Conservation (phyloP, 1,139 yeast species). For the Suhomyces taliae region DNA sequence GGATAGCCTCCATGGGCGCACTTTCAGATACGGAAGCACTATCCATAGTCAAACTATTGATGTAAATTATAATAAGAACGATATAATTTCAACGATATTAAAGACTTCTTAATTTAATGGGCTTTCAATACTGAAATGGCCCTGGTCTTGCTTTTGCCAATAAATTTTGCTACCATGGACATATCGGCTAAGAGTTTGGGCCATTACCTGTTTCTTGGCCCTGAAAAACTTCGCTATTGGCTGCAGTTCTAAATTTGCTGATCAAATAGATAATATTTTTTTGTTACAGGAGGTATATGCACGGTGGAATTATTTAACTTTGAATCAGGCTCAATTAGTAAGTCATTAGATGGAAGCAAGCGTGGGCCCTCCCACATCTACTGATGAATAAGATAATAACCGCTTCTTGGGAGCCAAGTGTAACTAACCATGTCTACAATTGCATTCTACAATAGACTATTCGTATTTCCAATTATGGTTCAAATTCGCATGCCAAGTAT, state of each 20-base stretch:
- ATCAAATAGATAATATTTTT: conserved; percentile 1
- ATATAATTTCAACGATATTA: too few relatives aligned
- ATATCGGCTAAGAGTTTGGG: conserved; percentile 1
- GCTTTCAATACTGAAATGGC: too few relatives aligned
- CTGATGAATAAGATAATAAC: too few relatives aligned
- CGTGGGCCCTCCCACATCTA: background rate
- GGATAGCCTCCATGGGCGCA: background rate
- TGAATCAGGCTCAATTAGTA: background rate
- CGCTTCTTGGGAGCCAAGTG: too few relatives aligned
- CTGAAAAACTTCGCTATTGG: conserved; percentile 1
- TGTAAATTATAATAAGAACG: background rate
- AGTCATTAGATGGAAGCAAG: background rate
- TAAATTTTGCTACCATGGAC: background rate
- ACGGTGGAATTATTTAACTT: background rate
- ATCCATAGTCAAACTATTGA: background rate
- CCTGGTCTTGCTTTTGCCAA: too few relatives aligned
- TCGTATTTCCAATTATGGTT: background rate
- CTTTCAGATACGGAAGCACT: background rate
- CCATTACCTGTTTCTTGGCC: background rate
- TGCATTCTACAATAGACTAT: background rate
- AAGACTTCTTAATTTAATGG: too few relatives aligned
- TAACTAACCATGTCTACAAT: too few relatives aligned
- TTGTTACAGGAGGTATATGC: background rate
- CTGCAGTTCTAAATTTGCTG: background rate
- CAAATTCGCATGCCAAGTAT: background rate